Evolutionary conservation across 352 stramenopile genomes (phyloP), one percentile per base, ranked within the genome.

Genomic region (Halophytophthora batemanensis): DNA sequence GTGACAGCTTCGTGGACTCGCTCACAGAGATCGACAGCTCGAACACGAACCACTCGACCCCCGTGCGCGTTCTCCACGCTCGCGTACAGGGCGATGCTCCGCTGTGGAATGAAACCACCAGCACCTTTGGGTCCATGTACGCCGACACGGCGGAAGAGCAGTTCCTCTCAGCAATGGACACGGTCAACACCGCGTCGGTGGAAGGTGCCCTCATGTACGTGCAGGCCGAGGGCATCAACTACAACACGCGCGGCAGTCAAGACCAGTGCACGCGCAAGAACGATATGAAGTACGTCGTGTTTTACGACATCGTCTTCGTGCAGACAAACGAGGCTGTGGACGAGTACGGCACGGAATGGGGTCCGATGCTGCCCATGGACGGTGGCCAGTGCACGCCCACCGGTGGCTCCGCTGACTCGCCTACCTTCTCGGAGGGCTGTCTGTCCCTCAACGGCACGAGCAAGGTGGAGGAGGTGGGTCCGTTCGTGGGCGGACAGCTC

Each of bases 161-260:
- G 25, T 88, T 80, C 54, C 59, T 53, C 8, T 71, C 54, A 5
- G 64, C 66, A 11, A 58, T 91, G 2, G 83, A 93, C 52, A 82
- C 76, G 6, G 74, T 90, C 45, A 93, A 93, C 60, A 86, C 65
- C 2, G 83, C 83, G 17, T 80, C 53, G 3, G 77, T 93, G 2
- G 82, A 93, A 50, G 82, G 82, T 7, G 71, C 80, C 18, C 64
- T 93, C 42, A 89, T 84, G 76, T 93, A 86, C 50, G 78, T 91
- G 0, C 80, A 90, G 60, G 77, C 80, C 6, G 82, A 93, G 51
- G 70, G 80, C 28, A 93, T 93, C 52, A 69, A 87, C 59, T 50
- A 74, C 40, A 64, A 71, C 50, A 43, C 35, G 23, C 55, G 39
- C 28, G 58, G 25, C 42, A 37, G 36, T 2, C 43, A 53, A 1